Evolutionary conservation across 306 rosid genomes (phyloP).

Genomic region (Amphicarpaea edgeworthii): DNA sequence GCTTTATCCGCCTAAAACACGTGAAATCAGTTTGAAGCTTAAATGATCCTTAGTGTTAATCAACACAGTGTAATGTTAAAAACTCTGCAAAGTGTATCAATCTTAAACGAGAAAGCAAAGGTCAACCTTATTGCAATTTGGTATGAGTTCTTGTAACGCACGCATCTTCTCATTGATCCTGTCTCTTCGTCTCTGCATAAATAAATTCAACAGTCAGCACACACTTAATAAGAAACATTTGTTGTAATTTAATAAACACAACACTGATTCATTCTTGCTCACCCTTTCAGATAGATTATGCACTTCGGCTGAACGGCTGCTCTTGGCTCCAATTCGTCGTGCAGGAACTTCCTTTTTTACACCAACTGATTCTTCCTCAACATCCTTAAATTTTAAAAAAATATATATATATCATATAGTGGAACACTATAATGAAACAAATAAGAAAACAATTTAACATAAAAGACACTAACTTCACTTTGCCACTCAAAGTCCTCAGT

Average conservation of each 20-base stretch:
- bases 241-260: conserved; percentile 1
- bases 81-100: conserved; percentile 16
- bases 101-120: conserved; percentile 16
- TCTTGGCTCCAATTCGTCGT: conserved; percentile 66
- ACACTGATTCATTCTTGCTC: conserved; percentile 43
- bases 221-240: conserved; percentile 6
- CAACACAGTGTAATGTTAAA: conserved; percentile 7
- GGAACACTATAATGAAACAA: conserved; percentile 22
- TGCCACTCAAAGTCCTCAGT: conserved; percentile 75
- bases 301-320: conserved; percentile 87
- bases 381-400: conserved; percentile 56
- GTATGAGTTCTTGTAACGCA: conserved; percentile 86
- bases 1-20: conserved; percentile 79
- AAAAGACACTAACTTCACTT: conserved; percentile 64
- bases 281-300: conserved; percentile 97
- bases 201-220: conserved; percentile 37
- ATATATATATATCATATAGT: neutral
- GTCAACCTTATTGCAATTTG: conserved; percentile 88
- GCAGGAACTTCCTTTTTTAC: conserved; percentile 53
- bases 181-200: conserved; percentile 77
- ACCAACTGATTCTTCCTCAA: conserved; percentile 72
- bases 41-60: conserved; percentile 32
- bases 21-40: neutral
- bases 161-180: conserved; percentile 96
- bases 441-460: conserved; percentile 28